These are phyloP conservation scores for Handroanthus guayacan DNA, from an alignment of 257 asterid genomes.

Conservation along the genomic window DNA sequence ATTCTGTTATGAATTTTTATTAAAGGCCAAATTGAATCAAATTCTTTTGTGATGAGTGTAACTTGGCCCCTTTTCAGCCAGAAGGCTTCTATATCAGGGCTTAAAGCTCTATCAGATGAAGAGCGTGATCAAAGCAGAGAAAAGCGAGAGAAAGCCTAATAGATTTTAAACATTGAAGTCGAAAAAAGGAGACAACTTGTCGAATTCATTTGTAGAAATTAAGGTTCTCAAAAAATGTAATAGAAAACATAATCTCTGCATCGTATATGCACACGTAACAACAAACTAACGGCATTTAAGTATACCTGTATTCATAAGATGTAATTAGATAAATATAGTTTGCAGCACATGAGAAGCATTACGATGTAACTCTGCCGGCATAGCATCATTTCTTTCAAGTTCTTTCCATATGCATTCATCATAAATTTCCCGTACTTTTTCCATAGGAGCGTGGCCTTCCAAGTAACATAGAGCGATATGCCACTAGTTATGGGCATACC, in stretches of 20 bases:
- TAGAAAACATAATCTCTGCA: constrained; percentile 59
- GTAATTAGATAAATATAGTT: constrained; percentile 20
- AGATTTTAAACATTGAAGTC: constrained; percentile 2
- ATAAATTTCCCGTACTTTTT: constrained; percentile 70
- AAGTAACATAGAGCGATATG: constrained; percentile 51
- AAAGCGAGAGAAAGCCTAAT: constrained; percentile 79
- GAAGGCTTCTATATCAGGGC: constrained; percentile 76
- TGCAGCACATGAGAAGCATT: background rate
- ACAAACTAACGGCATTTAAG: constrained; percentile 79
- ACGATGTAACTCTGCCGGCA: constrained; percentile 65
- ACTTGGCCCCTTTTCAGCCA: constrained; percentile 48
- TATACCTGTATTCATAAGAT: constrained; percentile 64
- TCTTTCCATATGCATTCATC: constrained; percentile 82
- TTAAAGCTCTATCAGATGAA: constrained; percentile 79
- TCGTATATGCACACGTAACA: constrained; percentile 72
- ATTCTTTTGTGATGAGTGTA: constrained; percentile 9
- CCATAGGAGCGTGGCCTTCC: constrained; percentile 80
- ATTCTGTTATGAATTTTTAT: constrained; percentile 15
- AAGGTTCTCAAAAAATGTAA: constrained; percentile 1
- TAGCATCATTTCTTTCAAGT: constrained; percentile 75
- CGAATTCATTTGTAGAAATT: background rate
- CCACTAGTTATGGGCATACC: constrained; percentile 81
- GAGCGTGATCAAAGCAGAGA: constrained; percentile 94
- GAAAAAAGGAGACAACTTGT: constrained; percentile 12
- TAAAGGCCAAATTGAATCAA: background rate